Evolutionary conservation across 768 basidiomycete species (phyloP).

Genomic region (Epithele typhae): DNA sequence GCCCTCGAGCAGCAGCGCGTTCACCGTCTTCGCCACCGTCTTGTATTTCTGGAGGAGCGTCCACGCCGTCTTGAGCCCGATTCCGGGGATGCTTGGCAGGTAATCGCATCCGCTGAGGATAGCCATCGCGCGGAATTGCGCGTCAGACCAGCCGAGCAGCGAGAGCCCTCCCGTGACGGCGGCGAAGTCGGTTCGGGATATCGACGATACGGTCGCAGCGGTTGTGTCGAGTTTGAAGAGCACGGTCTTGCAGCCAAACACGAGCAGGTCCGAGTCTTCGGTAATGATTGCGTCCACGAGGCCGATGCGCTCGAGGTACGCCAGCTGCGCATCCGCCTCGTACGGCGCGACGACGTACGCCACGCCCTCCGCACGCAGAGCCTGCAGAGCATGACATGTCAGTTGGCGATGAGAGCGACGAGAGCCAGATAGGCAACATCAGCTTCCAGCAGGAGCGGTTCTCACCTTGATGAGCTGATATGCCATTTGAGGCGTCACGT

Average conservation of each 20-base stretch:
- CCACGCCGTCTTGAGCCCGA: constrained; percentile 94
- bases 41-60: constrained; percentile 77
- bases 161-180: constrained; percentile 62
- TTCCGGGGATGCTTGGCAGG: constrained; percentile 82
- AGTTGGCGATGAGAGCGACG: background rate
- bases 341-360: constrained; percentile 94
- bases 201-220: constrained; percentile 58
- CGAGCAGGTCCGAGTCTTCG: constrained; percentile 96
- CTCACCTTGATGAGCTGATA: constrained; percentile 93
- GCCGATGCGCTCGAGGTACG: constrained; percentile 81
- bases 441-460: constrained; percentile 8
- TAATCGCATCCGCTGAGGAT: constrained; percentile 94
- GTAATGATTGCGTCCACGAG: constrained; percentile 90
- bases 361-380: constrained; percentile 75
- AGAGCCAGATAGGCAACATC: constrained; percentile 5
- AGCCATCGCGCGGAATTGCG: constrained; percentile 89
- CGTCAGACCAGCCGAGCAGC: constrained; percentile 84
- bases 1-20: constrained; percentile 73
- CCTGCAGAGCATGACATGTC: constrained; percentile 42
- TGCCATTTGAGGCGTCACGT: constrained; percentile 97
- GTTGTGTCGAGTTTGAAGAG: constrained; percentile 88
- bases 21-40: constrained; percentile 80
- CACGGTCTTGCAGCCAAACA: constrained; percentile 91
- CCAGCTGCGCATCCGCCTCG: constrained; percentile 96
- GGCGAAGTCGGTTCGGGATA: constrained; percentile 66